These are phyloP conservation scores for Coemansia sp. DNA, from an alignment of 192 early-diverging fungal species.

Conservation along the genomic window DNA sequence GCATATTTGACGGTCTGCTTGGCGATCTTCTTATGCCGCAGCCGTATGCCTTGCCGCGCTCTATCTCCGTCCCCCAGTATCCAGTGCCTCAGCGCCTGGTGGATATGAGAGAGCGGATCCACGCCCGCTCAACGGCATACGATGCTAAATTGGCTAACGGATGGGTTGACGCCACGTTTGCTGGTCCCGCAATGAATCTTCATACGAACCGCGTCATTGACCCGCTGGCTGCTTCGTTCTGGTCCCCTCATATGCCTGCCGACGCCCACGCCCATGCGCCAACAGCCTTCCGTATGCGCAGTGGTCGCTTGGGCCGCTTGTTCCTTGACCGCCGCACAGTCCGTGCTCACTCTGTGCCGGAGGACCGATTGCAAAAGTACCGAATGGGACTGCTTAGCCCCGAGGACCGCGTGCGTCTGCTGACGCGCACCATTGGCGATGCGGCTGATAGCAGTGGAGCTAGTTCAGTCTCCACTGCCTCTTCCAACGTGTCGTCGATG, in stretches of 20 bases:
- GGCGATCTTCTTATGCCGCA: constrained; percentile 19
- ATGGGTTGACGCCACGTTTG: constrained; percentile 43
- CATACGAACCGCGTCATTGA: constrained; percentile 16
- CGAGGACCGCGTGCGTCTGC: constrained; percentile 33
- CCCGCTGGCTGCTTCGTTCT: constrained; percentile 19
- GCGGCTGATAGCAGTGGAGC: background rate
- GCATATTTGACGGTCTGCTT: background rate
- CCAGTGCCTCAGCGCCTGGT: constrained; percentile 15
- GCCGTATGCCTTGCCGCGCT: constrained; percentile 38
- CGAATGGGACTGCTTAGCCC: constrained; percentile 30
- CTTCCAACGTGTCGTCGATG: background rate
- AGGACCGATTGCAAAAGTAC: constrained; percentile 19
- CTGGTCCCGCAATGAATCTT: background rate
- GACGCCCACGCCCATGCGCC: background rate
- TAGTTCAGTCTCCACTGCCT: background rate
- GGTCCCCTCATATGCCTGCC: constrained; percentile 16
- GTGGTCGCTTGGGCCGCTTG: constrained; percentile 33
- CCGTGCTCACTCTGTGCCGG: background rate
- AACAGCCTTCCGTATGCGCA: constrained; percentile 39
- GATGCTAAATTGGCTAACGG: constrained; percentile 16
- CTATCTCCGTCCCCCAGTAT: constrained; percentile 40
- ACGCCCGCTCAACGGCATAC: constrained; percentile 4
- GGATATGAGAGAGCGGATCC: constrained; percentile 28
- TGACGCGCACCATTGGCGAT: background rate
- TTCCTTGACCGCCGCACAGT: constrained; percentile 40